phyloP scores from a whole-genome alignment of 345 rosid genomes.

The Excoecaria cochinchinensis region DNA sequence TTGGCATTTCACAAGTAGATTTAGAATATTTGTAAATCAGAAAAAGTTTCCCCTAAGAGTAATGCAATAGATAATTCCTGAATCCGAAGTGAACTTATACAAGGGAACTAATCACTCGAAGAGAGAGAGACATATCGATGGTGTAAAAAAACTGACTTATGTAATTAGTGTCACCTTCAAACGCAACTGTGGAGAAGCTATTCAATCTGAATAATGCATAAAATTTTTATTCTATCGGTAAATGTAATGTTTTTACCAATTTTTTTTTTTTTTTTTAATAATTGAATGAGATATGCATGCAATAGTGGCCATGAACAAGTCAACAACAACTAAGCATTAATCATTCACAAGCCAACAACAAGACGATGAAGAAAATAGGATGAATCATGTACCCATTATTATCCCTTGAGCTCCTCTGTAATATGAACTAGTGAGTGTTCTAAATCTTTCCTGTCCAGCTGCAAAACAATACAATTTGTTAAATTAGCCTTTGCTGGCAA shows the following conservation, averaged over 20 bases:
- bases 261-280: too few relatives aligned
- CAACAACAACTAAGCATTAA: background rate
- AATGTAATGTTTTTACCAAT: too few relatives aligned
- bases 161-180: background rate
- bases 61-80: background rate
- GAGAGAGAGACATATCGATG: background rate
- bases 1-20: too few relatives aligned
- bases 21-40: too few relatives aligned
- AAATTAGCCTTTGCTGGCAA: background rate
- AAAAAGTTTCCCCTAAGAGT: background rate
- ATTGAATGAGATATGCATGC: too few relatives aligned
- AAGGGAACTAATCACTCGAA: background rate
- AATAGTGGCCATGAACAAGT: background rate
- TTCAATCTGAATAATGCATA: background rate
- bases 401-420: constrained; percentile 98
- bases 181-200: background rate
- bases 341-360: background rate
- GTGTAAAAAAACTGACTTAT: background rate
- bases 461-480: constrained; percentile 22
- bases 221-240: too few relatives aligned
- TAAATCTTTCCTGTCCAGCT: constrained; percentile 98
- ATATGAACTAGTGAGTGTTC: constrained; percentile 89
- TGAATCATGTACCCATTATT: constrained; percentile 65
- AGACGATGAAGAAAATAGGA: constrained; percentile 1
- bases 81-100: background rate